Base-by-base conservation (phyloP, 345 rosid genomes). In the Arabis alpina region DNA sequence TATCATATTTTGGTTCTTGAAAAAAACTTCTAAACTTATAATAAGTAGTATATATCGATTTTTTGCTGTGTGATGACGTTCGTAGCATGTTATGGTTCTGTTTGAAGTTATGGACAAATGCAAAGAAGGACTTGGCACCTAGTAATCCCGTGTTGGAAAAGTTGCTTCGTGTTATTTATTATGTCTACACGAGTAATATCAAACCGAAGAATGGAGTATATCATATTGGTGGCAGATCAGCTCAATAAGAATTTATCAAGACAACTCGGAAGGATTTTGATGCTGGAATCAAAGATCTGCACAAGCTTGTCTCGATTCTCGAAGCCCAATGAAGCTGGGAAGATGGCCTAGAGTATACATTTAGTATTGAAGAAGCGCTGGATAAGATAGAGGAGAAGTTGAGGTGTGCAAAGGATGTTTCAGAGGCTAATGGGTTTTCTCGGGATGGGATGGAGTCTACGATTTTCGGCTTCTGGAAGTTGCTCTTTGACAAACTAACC, bases 361-460 rank as follows among this genome's bases (percentile, higher is more conserved):
- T 8, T 37, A 50, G 24, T 23, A 25, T 50, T 3, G 69, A 50
- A 24, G 14, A 51, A 64, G 10, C 27, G 2, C n/a, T 64, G 58
- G 51, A 39, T 24, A 51, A 37, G 39, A 3, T n/a, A 37, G 69
- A 39, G 9, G 49, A 23, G 14, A 37, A 51, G 39, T 24, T 64
- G 58, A 25, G 23, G 24, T n/a, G 48, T 13, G 39, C 9, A 2
- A 24, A 64, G 39, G 27, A n/a, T 61, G 66, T 44, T 61, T 50
- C 48, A 50, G 48, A 61, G 52, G 66, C 52, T 5, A 61, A 61
- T 61, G 66, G 39, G 40, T 43, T 42, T 61, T 27, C 40, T 4
- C 43, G 19, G 52, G 52, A 61, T n/a, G 52, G 23, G 13, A 61
- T 61, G 3, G 48, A 23, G 58, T 5, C 9, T 23, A 8, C 2